Base-by-base conservation (phyloP, 164 flowering plant species). In the Echeveria elegans region DNA sequence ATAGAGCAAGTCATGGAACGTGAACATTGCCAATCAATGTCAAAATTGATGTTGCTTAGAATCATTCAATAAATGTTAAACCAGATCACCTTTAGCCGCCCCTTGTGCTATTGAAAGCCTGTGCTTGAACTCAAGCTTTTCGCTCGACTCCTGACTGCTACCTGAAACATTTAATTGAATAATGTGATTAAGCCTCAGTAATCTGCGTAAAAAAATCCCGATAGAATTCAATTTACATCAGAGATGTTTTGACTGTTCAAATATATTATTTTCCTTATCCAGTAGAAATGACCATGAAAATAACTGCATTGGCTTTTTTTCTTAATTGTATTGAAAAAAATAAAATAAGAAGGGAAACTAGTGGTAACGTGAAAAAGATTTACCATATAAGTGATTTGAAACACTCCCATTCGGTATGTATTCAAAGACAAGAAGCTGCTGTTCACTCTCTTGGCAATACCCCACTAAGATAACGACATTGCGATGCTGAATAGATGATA, bases 31-130 rank as follows among this genome's bases (percentile, higher is more conserved):
- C 28, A 4, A 37, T 29, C 32, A 14, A 32, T 23, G 18, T 38
- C 29, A 58, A n/a, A 64, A 23, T 53, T 53, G 30, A 53, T 53
- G 15, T 53, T 26, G 19, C 1, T 56, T 6, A 5, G 11, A 4
- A 56, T 26, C 10, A 28, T 2, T 28, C 32, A 14, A 4, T 28
- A 19, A 9, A 56, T 14, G 61, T 28, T 56, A 28, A 32, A 26
- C 32, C 14, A 19, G 87, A 84, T 92, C 91, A 92, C 98, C 98
- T 92, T 83, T 89, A 83, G 98, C 96, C 76, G 98, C 98, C 71
- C 95, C 96, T 36, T 85, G 74, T 76, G 96, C 91, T 69, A 88
- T 89, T 50, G 82, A 56, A 72, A 89, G 91, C 70, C 98, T 79
- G 66, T 75, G 81, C 83, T 85, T 89, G 88, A 92, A 89, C 72